Base-by-base conservation (phyloP, 176 grass and related monocot genomes). In the Musa troglodytarum region DNA sequence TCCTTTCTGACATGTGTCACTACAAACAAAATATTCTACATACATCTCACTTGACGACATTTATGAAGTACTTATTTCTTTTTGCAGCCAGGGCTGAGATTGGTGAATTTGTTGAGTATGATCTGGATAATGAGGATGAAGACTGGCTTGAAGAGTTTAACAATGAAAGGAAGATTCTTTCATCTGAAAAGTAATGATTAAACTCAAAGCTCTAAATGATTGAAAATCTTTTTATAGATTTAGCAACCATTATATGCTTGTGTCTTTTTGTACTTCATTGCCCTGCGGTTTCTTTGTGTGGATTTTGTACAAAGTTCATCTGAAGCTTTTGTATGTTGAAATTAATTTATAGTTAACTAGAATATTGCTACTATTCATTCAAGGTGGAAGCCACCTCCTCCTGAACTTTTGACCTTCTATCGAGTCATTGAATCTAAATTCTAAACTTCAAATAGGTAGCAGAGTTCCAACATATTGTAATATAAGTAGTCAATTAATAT, bases 61-160 rank as follows among this genome's bases (percentile, higher is more conserved):
- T n/a, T 1, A 83, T 17, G 49, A 74, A 81, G 49, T 81, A 66
- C 28, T 79, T 63, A 81, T 79, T 72, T 78, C 79, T 65, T 11
- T 74, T 34, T 85, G 74, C 94, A 98, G 94, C 86, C 77, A 98
- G 90, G 81, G 84, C 87, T 68, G 94, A 98, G 50, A 85, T 98
- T 24, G 82, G 94, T 72, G 94, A 93, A 80, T 98, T 93, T 76
- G 88, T 93, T 0, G 94, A 98, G 82, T 98, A 98, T 82, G 94
- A 97, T 83, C 77, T 97, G 77, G 94, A 97, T 61, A 90, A 93
- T 69, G 94, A 97, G 79, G 90, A 98, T 77, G 94, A 98, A 73
- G 90, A 98, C 52, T 98, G 94, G 94, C 94, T 98, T 80, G 90
- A 93, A 70, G 86, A 89, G 54, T 91, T 89, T 52, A 93, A 93